phyloP scores from a whole-genome alignment of 2,329 filamentous ascomycete genomes.

The Apiospora rasikravindrae region DNA sequence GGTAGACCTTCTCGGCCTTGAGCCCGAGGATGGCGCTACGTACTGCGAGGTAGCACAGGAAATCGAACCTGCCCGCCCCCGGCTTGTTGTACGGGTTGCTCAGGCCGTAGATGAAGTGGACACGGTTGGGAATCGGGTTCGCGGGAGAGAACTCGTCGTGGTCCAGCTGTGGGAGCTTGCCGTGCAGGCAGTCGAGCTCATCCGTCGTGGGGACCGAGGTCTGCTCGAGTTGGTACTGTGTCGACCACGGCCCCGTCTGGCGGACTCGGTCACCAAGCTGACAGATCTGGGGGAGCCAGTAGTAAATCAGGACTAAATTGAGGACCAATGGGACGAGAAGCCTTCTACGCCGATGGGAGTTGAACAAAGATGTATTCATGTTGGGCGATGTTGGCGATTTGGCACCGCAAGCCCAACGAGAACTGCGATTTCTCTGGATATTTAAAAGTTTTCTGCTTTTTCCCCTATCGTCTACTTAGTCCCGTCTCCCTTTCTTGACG shows the following conservation, averaged over 20 bases:
- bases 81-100: conserved; percentile 40
- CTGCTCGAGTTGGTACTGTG: conserved; percentile 40
- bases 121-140: conserved; percentile 43
- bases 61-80: conserved; percentile 41
- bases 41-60: conserved; percentile 45
- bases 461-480: no score
- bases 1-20: conserved; percentile 40
- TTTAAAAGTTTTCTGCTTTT: no score
- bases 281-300: neutral
- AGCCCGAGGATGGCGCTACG: conserved; percentile 44
- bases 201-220: conserved; percentile 37
- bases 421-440: no score
- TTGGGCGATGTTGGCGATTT: no score
- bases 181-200: conserved; percentile 42
- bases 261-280: conserved; percentile 38
- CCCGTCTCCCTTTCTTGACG: no score
- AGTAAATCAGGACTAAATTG: no score
- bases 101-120: conserved; percentile 46
- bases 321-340: no score
- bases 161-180: conserved; percentile 27
- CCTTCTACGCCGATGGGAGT: no score
- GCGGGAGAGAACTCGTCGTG: conserved; percentile 19
- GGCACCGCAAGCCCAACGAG: no score
- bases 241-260: conserved; percentile 42
- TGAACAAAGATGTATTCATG: no score